Percentiles rank a stretch among this genome's conserved stretches.
phyloP scores from a whole-genome alignment of 176 grass and related monocot species.

The Tillandsia fasciculata region DNA sequence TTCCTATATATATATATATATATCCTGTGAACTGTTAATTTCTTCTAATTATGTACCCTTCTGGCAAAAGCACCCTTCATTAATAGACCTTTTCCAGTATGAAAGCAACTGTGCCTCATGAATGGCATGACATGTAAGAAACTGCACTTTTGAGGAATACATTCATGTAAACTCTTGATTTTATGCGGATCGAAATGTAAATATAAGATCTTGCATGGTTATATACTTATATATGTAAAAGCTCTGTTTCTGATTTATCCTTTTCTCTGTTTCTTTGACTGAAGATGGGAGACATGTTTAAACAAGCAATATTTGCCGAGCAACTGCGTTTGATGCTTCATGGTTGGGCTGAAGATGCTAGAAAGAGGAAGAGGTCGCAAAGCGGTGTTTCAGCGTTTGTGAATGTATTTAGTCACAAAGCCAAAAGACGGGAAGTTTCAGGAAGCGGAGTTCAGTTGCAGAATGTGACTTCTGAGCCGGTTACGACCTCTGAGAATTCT shows the following conservation, averaged over 20 bases:
- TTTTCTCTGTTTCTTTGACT: neutral
- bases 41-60: no score
- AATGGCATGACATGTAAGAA: no score
- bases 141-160: no score
- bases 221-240: no score
- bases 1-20: no score
- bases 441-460: neutral
- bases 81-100: no score
- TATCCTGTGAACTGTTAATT: no score
- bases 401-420: neutral
- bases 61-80: no score
- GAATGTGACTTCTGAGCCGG: neutral
- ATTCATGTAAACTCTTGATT: no score
- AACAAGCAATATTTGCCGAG: conserved; percentile 12
- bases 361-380: conserved; percentile 3
- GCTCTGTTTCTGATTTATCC: neutral
- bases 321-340: conserved; percentile 1
- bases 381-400: neutral
- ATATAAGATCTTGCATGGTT: no score
- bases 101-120: no score
- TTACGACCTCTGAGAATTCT: neutral
- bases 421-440: neutral
- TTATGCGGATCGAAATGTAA: no score
- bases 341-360: conserved; percentile 10
- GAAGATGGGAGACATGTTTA: conserved; percentile 23